These are phyloP conservation scores for Eucalyptus cladocalyx DNA, from an alignment of 345 rosid genomes.

Conservation along the genomic window DNA sequence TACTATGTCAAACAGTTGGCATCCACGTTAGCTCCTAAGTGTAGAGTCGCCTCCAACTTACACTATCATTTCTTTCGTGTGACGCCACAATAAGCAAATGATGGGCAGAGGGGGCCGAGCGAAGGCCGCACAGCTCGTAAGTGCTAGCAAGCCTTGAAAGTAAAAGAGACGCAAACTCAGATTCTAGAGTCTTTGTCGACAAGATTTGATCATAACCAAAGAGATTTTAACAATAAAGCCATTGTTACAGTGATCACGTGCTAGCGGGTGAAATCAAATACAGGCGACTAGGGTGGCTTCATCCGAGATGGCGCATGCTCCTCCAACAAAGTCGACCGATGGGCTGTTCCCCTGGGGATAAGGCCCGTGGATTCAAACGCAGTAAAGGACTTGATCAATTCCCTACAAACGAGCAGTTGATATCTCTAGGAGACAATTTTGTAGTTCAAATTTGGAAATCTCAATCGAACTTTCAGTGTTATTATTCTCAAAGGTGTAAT, in stretches of 20 bases:
- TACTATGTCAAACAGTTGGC: accelerated
- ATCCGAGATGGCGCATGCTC: not conserved
- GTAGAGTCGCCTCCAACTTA: too few relatives aligned
- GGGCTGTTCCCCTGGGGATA: not conserved
- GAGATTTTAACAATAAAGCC: too few relatives aligned
- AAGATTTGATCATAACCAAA: too few relatives aligned
- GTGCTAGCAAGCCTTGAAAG: not conserved
- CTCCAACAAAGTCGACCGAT: not conserved
- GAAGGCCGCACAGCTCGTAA: not conserved
- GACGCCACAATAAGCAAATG: not conserved
- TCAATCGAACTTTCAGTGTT: too few relatives aligned
- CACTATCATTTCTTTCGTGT: not conserved
- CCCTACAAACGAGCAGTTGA: not conserved
- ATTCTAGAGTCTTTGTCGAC: too few relatives aligned
- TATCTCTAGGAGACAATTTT: not conserved
- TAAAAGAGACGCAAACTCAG: not conserved
- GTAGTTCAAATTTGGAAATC: not conserved
- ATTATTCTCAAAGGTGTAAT: too few relatives aligned
- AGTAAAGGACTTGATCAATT: not conserved
- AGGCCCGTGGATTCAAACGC: not conserved
- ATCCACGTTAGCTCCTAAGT: too few relatives aligned
- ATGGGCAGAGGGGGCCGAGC: not conserved
- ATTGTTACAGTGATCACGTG: too few relatives aligned
- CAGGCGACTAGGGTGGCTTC: not conserved
- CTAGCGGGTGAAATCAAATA: too few relatives aligned